Evolutionary conservation across 139 green algal genomes (phyloP), one percentile per base, ranked within the genome.

Genomic region (Asterochloris erici): DNA sequence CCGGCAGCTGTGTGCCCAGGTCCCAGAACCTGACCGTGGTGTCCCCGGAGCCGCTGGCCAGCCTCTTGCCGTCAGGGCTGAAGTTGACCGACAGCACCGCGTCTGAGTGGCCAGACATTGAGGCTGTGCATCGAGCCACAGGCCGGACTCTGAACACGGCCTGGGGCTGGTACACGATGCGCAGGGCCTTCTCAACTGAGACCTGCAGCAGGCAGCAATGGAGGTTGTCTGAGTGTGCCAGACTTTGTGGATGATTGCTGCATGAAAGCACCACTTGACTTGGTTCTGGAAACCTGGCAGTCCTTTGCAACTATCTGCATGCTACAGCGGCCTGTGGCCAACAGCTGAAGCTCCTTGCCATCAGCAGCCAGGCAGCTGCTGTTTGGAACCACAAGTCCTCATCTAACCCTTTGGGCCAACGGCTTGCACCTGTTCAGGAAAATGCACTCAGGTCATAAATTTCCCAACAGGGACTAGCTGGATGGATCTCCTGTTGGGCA

Each of bases 1-100:
- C 78, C 11, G 96, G 95, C 69, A 88, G 91, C 86, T 98, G 92
- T 62, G 95, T 98, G 84, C 89, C 87, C 14, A 99, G 87, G 88
- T 99, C 92, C 97, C 97, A 99, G 12, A 99, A 86, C 10, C 97
- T 86, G 64, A 99, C 91, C 0, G 93, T 98, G 23, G 91, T 96
- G 90, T 99, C 97, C 0, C 97, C 97, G 0, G 81, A 91, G 26
- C 97, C 97, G 66, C 89, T 98, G 26, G 92, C 94, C 66, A 99
- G 89, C 68, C 86, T 85, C 78, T 88, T 87, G 38, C 97, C 96
- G 84, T 98, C 88, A 9, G 96, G 96, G 60, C 88, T 95, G 91
- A 99, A 99, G n/a, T 82, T 70, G 0, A 98, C 94, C 10, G 88
- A 87, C 63, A 99, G 92, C 62, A 99, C 95, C 14, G 95, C 87